Base-by-base conservation (phyloP, 1,139 yeast species). In the Kodamaea plutei region DNA sequence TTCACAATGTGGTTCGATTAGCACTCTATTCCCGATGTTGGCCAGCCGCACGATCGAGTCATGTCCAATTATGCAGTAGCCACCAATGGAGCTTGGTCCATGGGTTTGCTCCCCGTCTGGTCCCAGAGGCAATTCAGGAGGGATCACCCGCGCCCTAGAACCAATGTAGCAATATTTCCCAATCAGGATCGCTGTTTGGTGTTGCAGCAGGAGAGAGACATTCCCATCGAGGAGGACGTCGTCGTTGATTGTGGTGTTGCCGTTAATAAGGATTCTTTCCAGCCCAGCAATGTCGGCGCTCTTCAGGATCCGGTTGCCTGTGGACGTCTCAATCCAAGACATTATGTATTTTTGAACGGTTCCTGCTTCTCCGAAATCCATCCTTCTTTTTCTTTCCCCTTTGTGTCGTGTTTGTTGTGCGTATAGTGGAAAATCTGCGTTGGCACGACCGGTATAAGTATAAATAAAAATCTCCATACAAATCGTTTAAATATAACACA, bases 241-340 rank as follows among this genome's bases (percentile, higher is more conserved):
- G 1, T 41, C 44, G 20, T 48, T 42, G 8, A 65, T 51, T n/a
- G 70, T 63, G 25, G 58, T 47, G 36, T 61, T 53, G 1, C 65
- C 67, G 26, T 50, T 53, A 31, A 65, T 52, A 21, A 45, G 41
- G 12, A 65, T 54, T 13, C 43, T 39, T 5, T 52, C 44, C 2
- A 58, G 36, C 5, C 60, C 60, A 2, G 39, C 29, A 12, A 64
- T 47, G 8, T 27, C 41, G 1, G 82, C 73, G n/a, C 52, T 44
- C 22, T 61, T 59, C 16, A 82, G 68, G 20, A 81, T 75, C 22
- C 80, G 59, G 47, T 74, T 79, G 1, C 87, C 84, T 4, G 74
- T 54, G 5, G 57, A 40, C 1, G 78, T 72, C 40, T 68, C 75
- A 10, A 68, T 55, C 69, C 68, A 67, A 26, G 38, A 35, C 39